Conservation (phyloP, 2,329 filamentous ascomycete species). For the Aspergillus quadricinctus region DNA sequence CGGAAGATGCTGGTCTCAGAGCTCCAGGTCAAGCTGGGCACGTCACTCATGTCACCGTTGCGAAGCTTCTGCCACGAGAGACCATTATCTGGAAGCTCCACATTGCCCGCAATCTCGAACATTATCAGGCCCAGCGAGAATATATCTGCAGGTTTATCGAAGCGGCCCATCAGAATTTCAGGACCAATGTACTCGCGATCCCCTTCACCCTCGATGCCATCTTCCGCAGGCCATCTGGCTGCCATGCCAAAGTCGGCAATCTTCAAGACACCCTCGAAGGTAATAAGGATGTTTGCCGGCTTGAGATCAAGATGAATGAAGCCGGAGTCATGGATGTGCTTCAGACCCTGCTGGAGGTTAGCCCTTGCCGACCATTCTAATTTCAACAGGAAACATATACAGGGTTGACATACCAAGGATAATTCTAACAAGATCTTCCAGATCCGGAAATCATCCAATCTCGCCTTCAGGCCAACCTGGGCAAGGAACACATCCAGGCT, state of each 20-base stretch:
- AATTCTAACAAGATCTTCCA: slow-evolving; percentile 96
- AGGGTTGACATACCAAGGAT: slow-evolving; percentile 60
- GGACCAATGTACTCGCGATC: slow-evolving; percentile 95
- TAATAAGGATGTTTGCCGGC: slow-evolving; percentile 62
- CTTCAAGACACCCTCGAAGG: slow-evolving; percentile 62
- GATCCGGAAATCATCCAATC: slow-evolving; percentile 94
- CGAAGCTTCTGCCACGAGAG: slow-evolving; percentile 85
- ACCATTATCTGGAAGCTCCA: slow-evolving; percentile 89
- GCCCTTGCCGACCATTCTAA: not conserved
- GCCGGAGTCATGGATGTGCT: slow-evolving; percentile 82
- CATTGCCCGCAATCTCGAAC: slow-evolving; percentile 90
- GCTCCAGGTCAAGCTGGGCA: slow-evolving; percentile 82
- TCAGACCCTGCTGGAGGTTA: slow-evolving; percentile 62
- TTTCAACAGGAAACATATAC: not conserved
- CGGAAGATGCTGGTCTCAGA: slow-evolving; percentile 65
- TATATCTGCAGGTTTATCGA: slow-evolving; percentile 86
- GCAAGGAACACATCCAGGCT: slow-evolving; percentile 81
- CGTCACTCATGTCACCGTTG: slow-evolving; percentile 80
- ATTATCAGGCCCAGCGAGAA: slow-evolving; percentile 94
- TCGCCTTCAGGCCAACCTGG: slow-evolving; percentile 75
- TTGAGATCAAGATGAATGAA: slow-evolving; percentile 70
- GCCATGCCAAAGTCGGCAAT: slow-evolving; percentile 70
- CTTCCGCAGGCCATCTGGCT: slow-evolving; percentile 68
- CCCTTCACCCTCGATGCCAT: slow-evolving; percentile 81
- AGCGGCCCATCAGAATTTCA: slow-evolving; percentile 80